Base-by-base conservation (phyloP, 2,329 filamentous ascomycete genomes). In the Phaeoacremonium minimum region DNA sequence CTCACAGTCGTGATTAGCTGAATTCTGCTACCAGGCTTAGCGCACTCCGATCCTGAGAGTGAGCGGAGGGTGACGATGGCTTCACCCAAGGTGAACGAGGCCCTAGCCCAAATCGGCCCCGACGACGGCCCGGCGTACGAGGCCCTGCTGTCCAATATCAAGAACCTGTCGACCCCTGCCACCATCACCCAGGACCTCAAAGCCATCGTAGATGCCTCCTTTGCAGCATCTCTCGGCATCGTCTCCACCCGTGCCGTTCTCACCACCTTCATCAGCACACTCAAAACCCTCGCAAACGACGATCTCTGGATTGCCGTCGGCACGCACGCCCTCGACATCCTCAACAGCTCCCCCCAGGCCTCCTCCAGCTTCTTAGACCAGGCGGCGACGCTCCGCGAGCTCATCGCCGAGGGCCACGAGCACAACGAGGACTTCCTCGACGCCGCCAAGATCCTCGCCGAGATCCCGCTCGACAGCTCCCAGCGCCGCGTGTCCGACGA, bases 401-500 rank as follows among this genome's bases (percentile, higher is more conserved):
- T 89, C 36, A 73, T 95, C 14, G 90, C 91, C 15, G 79, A 85
- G 41, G 87, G 88, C 11, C 84, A 93, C 65, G 89, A 97, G 63
- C 66, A 67, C 38, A 79, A 86, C 46, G 87, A 95, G 33, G 87
- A 95, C 57, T 95, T 85, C 59, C 66, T 75, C 15, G 76, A 77
- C 18, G 89, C 91, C 0, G 93, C 93, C 18, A 81, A 82, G 55
- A 72, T 77, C 8, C 75, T 98, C 6, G 79, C 87, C 52, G 83
- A 83, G 26, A 95, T 97, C 49, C 85, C 89, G 20, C 80, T 97
- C 32, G 91, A 98, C 56, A 85, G 79, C 39, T 90, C 89, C 3
- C 89, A 95, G 66, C 83, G 91, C 33, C 81, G 85, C 38, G 81
- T 96, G 22, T 80, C 82, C 18, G 83, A 89, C 56, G 80, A 87